phyloP scores from a whole-genome alignment of 176 grass and related monocot species.

The Dendrocalamus sinicus region DNA sequence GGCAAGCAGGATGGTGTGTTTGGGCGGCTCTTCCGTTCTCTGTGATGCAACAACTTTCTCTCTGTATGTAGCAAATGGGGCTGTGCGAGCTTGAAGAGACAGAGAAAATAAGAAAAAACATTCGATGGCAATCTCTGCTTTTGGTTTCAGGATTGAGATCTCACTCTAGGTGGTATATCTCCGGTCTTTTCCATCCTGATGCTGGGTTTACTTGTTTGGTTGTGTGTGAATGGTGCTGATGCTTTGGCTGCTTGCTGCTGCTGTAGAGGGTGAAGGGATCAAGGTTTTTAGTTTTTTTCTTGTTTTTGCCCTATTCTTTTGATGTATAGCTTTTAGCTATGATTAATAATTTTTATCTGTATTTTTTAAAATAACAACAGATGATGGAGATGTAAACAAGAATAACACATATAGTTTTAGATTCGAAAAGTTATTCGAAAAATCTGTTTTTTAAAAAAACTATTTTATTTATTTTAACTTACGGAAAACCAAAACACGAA shows the following conservation, averaged over 20 bases:
- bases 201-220: conserved; percentile 34
- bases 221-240: conserved; percentile 38
- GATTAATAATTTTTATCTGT: too few relatives aligned
- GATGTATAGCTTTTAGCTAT: too few relatives aligned
- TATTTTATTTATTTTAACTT: too few relatives aligned
- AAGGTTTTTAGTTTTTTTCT: conserved; percentile 23
- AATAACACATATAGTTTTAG: too few relatives aligned
- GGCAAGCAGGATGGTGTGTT: background rate
- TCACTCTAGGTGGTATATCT: background rate
- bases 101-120: background rate
- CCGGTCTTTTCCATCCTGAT: background rate
- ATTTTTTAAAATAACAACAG: too few relatives aligned
- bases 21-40: conserved; percentile 45
- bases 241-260: conserved; percentile 40
- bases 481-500: too few relatives aligned
- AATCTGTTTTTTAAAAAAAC: too few relatives aligned
- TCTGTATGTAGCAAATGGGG: conserved; percentile 26
- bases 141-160: conserved; percentile 39
- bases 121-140: conserved; percentile 20
- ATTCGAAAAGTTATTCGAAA: fast-evolving
- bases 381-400: fast-evolving
- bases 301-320: conserved; percentile 15
- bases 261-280: conserved; percentile 12
- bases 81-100: conserved; percentile 35
- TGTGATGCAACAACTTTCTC: conserved; percentile 24